phyloP scores from a whole-genome alignment of 352 stramenopile genomes.

The Blastocystis sp. region DNA sequence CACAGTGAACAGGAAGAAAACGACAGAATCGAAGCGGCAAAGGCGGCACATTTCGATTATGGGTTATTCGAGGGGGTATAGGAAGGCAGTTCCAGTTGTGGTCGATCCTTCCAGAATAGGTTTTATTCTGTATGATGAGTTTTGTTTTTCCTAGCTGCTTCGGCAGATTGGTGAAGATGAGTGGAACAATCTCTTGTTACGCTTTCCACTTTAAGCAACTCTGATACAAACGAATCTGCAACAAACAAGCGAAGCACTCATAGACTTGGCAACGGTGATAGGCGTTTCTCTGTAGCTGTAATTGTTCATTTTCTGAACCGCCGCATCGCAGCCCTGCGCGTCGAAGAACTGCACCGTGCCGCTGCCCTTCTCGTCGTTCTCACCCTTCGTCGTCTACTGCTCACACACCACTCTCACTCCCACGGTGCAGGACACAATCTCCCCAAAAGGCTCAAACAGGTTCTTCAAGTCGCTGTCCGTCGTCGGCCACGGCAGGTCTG shows the following conservation, averaged over 20 bases:
- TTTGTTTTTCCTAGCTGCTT: slow-evolving; percentile 63
- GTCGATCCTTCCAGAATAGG: slow-evolving; percentile 62
- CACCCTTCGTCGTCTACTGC: not conserved
- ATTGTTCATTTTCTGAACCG: slow-evolving; percentile 1
- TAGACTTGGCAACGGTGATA: not conserved
- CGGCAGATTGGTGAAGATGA: slow-evolving; percentile 61
- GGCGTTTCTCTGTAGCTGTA: not conserved
- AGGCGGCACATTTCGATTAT: slow-evolving; percentile 33
- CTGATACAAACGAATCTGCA: slow-evolving; percentile 58
- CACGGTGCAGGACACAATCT: slow-evolving; percentile 1
- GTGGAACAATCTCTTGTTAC: slow-evolving; percentile 64
- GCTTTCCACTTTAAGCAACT: slow-evolving; percentile 69
- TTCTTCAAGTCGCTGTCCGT: not conserved
- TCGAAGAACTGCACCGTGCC: not conserved
- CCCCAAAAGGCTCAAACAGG: not conserved
- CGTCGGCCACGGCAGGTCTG: not conserved
- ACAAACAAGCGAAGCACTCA: slow-evolving; percentile 5
- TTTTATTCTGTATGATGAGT: slow-evolving; percentile 68
- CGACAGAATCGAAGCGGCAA: not conserved
- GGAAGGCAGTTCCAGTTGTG: not conserved
- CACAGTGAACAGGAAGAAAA: not conserved
- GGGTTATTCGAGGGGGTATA: slow-evolving; percentile 38
- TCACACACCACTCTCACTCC: not conserved
- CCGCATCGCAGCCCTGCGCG: not conserved
- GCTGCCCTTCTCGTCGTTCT: not conserved